Evolutionary conservation across 1,139 yeast genomes (phyloP), one percentile per base, ranked within the genome.

Genomic region (Pichia norvegensis): DNA sequence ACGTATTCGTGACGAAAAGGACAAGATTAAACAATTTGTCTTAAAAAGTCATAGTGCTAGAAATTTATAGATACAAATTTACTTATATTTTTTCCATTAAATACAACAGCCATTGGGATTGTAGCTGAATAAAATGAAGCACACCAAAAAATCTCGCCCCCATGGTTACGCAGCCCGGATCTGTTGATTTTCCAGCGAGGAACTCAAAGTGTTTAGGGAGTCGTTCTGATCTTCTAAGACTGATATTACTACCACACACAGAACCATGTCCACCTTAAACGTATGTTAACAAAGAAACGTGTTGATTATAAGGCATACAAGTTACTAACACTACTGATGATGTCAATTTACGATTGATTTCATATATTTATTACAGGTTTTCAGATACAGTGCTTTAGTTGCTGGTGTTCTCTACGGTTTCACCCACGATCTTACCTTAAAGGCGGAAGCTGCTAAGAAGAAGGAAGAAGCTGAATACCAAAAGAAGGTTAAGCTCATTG

Each of bases 341-440:
- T 16, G 36, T 9, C 21, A 17, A 19, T 29, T 29, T 39, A 16
- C 31, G 20, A 19, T 20, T 13, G 17, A 9, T 40, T 40, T 21
- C 25, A 10, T 25, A 10, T 27, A 16, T 16, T 16, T 31, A 16
- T 17, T 31, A 14, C 20, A 62, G 64, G 78, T 67, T 62, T 78
- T 88, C 65, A 87, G 97, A 81, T 92, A 94, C 81, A 74, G 95
- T 58, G 84, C 94, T 50, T 78, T 92, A 57, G 95, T 88, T 51
- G 79, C 88, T 58, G 98, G 98, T 68, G 72, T 90, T 53, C 75
- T 79, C 52, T 87, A 86, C 70, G 98, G 98, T 58, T 86, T 90
- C 58, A 75, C 77, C 68, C 95, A 87, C 74, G 85, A 94, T 70
- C 72, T 76, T 62, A 69, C 76, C 47, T 75, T 88, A 60, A 80